Evolutionary conservation across 1,284 basidiomycete genomes (phyloP).

Genomic region (Ganoderma leucocontextum): DNA sequence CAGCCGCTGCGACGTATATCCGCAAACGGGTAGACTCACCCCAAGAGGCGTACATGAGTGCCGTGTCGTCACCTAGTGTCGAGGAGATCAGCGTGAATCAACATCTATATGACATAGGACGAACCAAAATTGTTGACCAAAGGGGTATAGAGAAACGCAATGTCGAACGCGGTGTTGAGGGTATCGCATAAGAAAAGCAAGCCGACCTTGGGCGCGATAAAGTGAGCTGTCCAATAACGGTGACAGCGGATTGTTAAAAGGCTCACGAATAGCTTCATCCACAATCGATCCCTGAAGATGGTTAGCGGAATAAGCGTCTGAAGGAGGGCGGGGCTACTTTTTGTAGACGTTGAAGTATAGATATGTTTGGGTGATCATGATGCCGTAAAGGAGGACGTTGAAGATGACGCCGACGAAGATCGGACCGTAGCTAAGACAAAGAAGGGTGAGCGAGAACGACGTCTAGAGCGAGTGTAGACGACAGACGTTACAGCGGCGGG

Average conservation of each 20-base stretch:
- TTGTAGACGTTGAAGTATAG: conserved; percentile 51
- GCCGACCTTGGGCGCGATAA: conserved; percentile 40
- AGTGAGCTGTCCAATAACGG: conserved; percentile 1
- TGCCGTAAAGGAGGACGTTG: conserved; percentile 51
- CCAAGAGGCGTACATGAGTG: conserved; percentile 43
- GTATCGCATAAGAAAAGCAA: conserved; percentile 49
- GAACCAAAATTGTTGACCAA: conserved; percentile 49
- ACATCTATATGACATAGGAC: conserved; percentile 9
- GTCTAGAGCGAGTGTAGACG: neutral
- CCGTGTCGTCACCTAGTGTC: conserved; percentile 34
- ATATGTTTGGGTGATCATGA: conserved; percentile 51
- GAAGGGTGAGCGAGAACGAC: neutral
- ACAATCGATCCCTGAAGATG: conserved; percentile 40
- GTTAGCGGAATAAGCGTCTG: neutral
- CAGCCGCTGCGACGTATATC: neutral
- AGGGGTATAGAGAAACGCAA: conserved; percentile 47
- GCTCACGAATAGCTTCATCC: conserved; percentile 46
- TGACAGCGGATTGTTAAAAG: neutral
- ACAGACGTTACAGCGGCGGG: conserved; percentile 40
- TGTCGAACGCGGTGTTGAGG: conserved; percentile 49
- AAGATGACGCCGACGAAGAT: conserved; percentile 51
- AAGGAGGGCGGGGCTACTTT: conserved; percentile 36
- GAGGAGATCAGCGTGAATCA: neutral
- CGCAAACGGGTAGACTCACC: conserved; percentile 31
- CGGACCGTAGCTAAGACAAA: conserved; percentile 45